A percentile compares a stretch with the other conserved stretches of the same genome.
These are phyloP conservation scores for Haplosporangium sp. DNA, from an alignment of 371 early-diverging fungal species.

Conservation along the genomic window DNA sequence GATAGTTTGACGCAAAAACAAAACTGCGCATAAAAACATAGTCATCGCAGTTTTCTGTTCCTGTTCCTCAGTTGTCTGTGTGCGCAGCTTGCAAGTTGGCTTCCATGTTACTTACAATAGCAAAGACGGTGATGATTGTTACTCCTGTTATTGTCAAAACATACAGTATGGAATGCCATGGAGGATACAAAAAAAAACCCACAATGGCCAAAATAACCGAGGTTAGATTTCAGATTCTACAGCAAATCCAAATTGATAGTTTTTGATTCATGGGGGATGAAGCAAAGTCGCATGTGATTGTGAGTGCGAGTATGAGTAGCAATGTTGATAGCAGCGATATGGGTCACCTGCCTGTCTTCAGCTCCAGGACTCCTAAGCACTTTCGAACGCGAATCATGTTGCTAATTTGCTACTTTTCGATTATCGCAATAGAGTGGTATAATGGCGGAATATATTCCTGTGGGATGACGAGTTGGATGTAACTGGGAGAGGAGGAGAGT, in stretches of 20 bases:
- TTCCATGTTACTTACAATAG: constrained; percentile 37
- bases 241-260: neutral
- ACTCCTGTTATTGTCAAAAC: constrained; percentile 24
- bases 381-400: constrained; percentile 50
- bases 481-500: too few species aligned
- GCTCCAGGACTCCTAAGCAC: constrained; percentile 48
- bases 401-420: neutral
- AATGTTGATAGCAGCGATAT: neutral
- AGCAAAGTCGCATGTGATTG: neutral
- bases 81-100: too few species aligned
- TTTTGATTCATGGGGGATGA: neutral
- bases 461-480: too few species aligned
- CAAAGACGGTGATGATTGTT: constrained; percentile 50
- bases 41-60: neutral
- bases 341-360: constrained; percentile 49
- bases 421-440: too few species aligned
- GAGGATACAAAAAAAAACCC: neutral
- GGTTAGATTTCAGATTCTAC: constrained; percentile 2
- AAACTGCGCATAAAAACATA: constrained; percentile 4
- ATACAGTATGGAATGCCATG: neutral
- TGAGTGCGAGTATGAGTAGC: too few species aligned
- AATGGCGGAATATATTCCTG: too few species aligned
- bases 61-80: neutral
- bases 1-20: neutral
- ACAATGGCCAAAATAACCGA: neutral